A percentile compares a stretch with the other conserved stretches of the same genome.
These are phyloP conservation scores for Nepenthes alata DNA, from an alignment of 179 eudicot species.

Conservation along the genomic window DNA sequence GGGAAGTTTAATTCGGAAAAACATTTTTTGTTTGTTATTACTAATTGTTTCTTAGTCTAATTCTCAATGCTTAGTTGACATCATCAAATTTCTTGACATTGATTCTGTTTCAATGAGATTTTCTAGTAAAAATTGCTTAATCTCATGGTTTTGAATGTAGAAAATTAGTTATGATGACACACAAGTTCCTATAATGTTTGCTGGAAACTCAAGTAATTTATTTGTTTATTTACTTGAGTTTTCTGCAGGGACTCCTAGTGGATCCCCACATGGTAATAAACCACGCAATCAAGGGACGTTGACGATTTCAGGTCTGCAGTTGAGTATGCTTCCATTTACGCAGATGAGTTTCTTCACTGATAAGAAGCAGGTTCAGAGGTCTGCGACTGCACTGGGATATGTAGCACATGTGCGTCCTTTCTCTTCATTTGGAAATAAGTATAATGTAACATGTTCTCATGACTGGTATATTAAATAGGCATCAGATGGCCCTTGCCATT, in stretches of 20 bases:
- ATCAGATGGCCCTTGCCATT: background rate
- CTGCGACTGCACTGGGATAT: slow-evolving; percentile 94
- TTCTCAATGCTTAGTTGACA: too few species aligned
- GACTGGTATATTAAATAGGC: background rate
- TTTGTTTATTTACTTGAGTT: slow-evolving; percentile 1
- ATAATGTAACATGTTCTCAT: background rate
- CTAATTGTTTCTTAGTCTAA: too few species aligned
- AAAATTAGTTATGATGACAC: background rate
- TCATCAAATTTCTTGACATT: too few species aligned
- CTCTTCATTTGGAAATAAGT: slow-evolving; percentile 10
- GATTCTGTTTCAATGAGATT: too few species aligned
- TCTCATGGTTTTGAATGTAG: too few species aligned
- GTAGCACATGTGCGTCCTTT: slow-evolving; percentile 71
- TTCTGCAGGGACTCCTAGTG: slow-evolving; percentile 49
- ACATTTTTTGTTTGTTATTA: too few species aligned
- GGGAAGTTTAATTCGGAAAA: too few species aligned
- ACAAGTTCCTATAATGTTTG: background rate
- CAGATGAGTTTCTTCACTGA: slow-evolving; percentile 87
- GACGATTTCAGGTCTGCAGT: slow-evolving; percentile 69
- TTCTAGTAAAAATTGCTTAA: background rate
- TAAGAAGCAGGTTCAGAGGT: slow-evolving; percentile 89
- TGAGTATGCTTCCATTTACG: slow-evolving; percentile 68
- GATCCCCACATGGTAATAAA: slow-evolving; percentile 24
- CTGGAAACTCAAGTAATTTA: background rate
- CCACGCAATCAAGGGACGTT: slow-evolving; percentile 47